Percentiles rank a stretch among this genome's conserved stretches.
Conservation (phyloP, 1,284 basidiomycete species). For the Wolfiporia cocos region DNA sequence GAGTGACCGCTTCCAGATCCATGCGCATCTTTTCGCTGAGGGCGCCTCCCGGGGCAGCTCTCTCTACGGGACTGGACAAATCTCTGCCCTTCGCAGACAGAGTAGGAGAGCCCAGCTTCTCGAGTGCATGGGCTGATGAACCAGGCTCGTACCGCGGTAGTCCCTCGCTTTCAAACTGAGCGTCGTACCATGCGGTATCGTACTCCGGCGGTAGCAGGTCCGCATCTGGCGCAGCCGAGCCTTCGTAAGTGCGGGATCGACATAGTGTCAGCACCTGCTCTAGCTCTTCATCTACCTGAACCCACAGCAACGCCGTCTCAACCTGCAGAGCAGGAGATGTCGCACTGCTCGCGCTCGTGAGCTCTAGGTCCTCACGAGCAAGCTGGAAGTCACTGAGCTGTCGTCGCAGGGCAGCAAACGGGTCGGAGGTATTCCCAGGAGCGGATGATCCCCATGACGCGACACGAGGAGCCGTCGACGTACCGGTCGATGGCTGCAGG, state of each 20-base stretch:
- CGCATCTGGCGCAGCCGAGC: constrained; percentile 7
- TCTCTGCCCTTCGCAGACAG: background rate
- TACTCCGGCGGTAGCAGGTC: constrained; percentile 64
- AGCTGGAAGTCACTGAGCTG: constrained; percentile 65
- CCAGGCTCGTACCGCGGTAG: constrained; percentile 57
- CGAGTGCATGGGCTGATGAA: constrained; percentile 27
- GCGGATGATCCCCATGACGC: constrained; percentile 19
- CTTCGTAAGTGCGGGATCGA: constrained; percentile 21
- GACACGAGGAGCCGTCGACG: constrained; percentile 13
- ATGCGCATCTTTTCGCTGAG: constrained; percentile 67
- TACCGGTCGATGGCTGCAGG: constrained; percentile 22
- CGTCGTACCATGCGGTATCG: constrained; percentile 43
- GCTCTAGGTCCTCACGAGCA: constrained; percentile 34
- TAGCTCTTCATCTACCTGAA: constrained; percentile 64
- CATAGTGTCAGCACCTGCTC: constrained; percentile 64
- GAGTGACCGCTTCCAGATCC: constrained; percentile 78
- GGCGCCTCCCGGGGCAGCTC: constrained; percentile 9
- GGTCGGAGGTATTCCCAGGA: constrained; percentile 30
- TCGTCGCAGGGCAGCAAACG: constrained; percentile 56
- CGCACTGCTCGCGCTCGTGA: background rate
- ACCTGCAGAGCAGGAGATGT: constrained; percentile 46
- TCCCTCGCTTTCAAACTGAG: constrained; percentile 17
- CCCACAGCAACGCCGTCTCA: constrained; percentile 68
- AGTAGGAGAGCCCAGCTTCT: constrained; percentile 9
- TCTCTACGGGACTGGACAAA: constrained; percentile 1